Conservation (phyloP, 305 asterid genomes). For the Ilex paraguariensis region DNA sequence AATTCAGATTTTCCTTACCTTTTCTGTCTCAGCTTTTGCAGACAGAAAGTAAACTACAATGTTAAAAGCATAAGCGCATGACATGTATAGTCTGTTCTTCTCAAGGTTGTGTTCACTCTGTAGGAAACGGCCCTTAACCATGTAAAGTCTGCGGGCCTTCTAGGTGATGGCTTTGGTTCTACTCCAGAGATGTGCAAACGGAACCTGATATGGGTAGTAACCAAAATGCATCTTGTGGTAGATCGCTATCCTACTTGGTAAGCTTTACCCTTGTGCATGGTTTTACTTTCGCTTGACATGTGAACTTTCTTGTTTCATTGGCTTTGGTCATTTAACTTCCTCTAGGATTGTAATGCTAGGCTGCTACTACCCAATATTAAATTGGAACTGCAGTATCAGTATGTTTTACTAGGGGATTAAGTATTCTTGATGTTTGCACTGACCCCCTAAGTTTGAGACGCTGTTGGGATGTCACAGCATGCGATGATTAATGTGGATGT, state of each 20-base stretch:
- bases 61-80: neutral
- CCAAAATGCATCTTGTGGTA: slow-evolving; percentile 86
- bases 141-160: slow-evolving; percentile 74
- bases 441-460: no score
- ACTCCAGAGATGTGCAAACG: slow-evolving; percentile 94
- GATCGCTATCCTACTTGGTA: slow-evolving; percentile 97
- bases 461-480: no score
- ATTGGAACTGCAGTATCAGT: no score
- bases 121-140: slow-evolving; percentile 99
- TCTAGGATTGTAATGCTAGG: no score
- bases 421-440: no score
- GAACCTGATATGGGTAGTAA: slow-evolving; percentile 91
- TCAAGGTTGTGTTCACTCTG: slow-evolving; percentile 21
- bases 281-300: neutral
- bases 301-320: no score
- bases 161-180: slow-evolving; percentile 93
- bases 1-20: neutral
- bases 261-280: slow-evolving; percentile 12
- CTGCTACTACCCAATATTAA: no score
- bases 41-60: neutral
- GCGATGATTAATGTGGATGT: no score
- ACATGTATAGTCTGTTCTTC: slow-evolving; percentile 10
- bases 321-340: no score
- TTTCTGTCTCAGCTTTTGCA: neutral
- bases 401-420: no score